Evolutionary conservation across 176 grass and related monocot genomes (phyloP).

Genomic region (Paspalum notatum): DNA sequence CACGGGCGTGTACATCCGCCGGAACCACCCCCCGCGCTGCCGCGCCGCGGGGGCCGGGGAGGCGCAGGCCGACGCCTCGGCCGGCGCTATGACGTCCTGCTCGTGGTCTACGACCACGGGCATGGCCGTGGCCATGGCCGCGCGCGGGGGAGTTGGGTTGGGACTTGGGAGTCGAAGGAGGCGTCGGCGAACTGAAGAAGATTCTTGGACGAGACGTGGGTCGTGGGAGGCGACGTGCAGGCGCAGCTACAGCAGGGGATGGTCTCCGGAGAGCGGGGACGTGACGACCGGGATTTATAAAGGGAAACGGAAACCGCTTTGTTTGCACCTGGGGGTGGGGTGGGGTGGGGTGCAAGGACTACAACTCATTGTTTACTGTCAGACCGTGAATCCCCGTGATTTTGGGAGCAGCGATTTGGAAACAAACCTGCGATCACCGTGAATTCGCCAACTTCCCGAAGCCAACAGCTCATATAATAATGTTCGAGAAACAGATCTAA

Average conservation of each 20-base stretch:
- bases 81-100: background rate
- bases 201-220: background rate
- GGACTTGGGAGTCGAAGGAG: background rate
- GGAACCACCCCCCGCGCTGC: slow-evolving; percentile 31
- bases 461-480: no score
- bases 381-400: no score
- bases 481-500: no score
- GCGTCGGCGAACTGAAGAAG: background rate
- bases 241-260: background rate
- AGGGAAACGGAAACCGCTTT: background rate
- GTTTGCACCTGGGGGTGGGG: background rate
- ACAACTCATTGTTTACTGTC: no score
- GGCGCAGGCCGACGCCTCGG: background rate
- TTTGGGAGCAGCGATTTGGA: no score
- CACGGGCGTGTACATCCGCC: slow-evolving; percentile 30
- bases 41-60: background rate
- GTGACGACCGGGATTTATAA: slow-evolving; percentile 31
- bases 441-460: no score
- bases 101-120: slow-evolving; percentile 9
- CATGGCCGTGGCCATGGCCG: slow-evolving; percentile 1
- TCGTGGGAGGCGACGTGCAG: background rate
- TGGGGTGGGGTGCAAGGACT: no score
- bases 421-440: no score
- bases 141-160: background rate
- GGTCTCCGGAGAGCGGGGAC: background rate